Evolutionary conservation across 305 asterid genomes (phyloP), one percentile per base, ranked within the genome.

Genomic region (Plantago rigida): DNA sequence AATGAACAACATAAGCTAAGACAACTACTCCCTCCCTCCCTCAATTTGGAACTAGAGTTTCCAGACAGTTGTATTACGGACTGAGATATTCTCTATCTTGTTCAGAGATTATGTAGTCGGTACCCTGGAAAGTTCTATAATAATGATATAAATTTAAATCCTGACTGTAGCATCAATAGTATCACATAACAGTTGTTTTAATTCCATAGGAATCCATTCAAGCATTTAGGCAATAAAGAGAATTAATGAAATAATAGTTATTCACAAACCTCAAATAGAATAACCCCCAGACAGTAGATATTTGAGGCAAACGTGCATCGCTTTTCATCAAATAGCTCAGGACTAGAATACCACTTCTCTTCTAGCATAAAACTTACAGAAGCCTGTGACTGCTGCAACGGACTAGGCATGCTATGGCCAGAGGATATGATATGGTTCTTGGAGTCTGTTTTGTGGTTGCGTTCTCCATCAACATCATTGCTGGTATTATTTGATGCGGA

Each of bases 211-310:
- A 64, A 49, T 51, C 61, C 56, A 19, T 29, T 17, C 46, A 42
- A 1, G 49, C 36, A 46, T 61, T 59, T 48, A 44, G 49, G 67
- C 56, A 69, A 60, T 44, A 63, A 56, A 31, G 55, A 65, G 56
- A 76, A 65, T 45, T 63, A 51, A 29, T 44, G n/a, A 48, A 39
- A 56, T 57, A 64, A 29, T 57, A 70, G 59, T 60, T 57, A 68
- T 71, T 65, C 71, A 69, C 95, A 77, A 75, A 92, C 99, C 97
- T 92, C 97, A 75, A 92, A 92, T 60, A 92, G 81, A 78, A 92
- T 91, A 75, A 92, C 83, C 62, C 99, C 99, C 71, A 92, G 78
- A 73, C 83, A 76, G 68, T 89, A 92, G 63, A 87, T 81, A 73
- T 92, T 92, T 55, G 97, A 86, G 49, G 99, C 75, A 76, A 82